Base-by-base conservation (phyloP, 176 grass and related monocot genomes). In the Aegilops sharonensis region DNA sequence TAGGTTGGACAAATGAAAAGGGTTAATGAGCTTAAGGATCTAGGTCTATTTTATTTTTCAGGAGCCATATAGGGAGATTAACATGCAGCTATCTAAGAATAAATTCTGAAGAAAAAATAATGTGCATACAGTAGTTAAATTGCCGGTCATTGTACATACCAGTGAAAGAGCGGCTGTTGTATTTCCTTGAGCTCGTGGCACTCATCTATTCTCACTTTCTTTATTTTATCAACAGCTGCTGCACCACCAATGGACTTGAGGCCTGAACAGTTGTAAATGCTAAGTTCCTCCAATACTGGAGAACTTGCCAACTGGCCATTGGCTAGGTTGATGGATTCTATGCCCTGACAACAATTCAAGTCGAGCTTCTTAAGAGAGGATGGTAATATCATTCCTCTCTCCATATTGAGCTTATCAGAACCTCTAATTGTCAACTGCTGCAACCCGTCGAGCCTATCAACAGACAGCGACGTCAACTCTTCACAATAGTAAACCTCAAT, bases 181-280 rank as follows among this genome's bases (percentile, higher is more conserved):
- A 63, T 63, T 24, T 63, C 60, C 60, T 63, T 25, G 60, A 63
- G 60, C 60, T 25, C 1, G n/a, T n/a, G 3, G 23, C 21, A 63
- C 60, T 0, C 1, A 1, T 9, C 0, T 62, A 62, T 62, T 0
- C 0, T 0, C 60, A 62, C n/a, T 10, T 24, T 23, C 9, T 4
- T 5, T 62, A 62, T 62, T 62, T 11, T 23, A 63, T 63, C 60
- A 63, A 63, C 10, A 63, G 60, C 60, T n/a, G 8, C n/a, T 60
- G 57, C 57, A n/a, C 21, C n/a, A 63, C n/a, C n/a, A 63, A 63
- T 11, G 21, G 60, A 23, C 60, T 25, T 48, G 1, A 48, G 45
- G 12, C 14, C 45, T 48, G 45, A 48, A 48, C 45, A 48, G 0
- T 0, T 0, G 12, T 0, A 48, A 48, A 25, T 48, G 12, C 0